Evolutionary conservation across 164 flowering plant genomes (phyloP), one percentile per base, ranked within the genome.

Genomic region (Protea cynaroides): DNA sequence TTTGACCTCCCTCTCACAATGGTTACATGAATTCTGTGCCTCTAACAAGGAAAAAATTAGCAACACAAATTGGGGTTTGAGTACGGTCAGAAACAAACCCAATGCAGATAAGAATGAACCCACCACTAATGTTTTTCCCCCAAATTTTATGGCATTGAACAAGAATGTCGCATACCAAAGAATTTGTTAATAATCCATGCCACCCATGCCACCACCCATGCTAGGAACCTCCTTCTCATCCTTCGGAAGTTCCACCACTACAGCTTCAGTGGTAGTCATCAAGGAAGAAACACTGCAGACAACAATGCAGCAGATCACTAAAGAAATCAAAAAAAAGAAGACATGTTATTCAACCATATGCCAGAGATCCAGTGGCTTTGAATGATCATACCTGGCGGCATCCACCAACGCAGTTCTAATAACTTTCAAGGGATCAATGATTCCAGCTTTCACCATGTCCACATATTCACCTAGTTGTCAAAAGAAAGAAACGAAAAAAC

Each of bases 341-440:
- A 29, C 34, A 29, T 3, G 34, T 29, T 5, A 29, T 29, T 29
- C 34, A 29, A 29, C 34, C 34, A 29, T 29, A 5, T 29, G 34
- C 5, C 34, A 29, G 34, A 29, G 34, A 29, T 29, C 34, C 34
- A 5, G 34, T 29, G 4, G 34, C 4, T 29, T 29, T 29, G 34
- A 29, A 29, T 29, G 34, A 29, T 29, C 34, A 29, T 80, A 87
- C 98, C 98, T 93, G 19, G 98, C 98, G 50, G 99, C 96, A 76
- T 94, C 99, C 46, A 85, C 88, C 80, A 94, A 74, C 0, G 99
- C 99, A n/a, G 97, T 94, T 72, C 99, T 91, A 50, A 94, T 94
- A 9, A 94, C 97, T 75, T 94, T 94, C 77, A 94, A 59, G 37
- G 99, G 99, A 63, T 94, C 99, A 22, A 94, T 89, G 37, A 91